Evolutionary conservation across 2,329 filamentous ascomycete genomes (phyloP).

Genomic region (Dothideomycetes sp.): DNA sequence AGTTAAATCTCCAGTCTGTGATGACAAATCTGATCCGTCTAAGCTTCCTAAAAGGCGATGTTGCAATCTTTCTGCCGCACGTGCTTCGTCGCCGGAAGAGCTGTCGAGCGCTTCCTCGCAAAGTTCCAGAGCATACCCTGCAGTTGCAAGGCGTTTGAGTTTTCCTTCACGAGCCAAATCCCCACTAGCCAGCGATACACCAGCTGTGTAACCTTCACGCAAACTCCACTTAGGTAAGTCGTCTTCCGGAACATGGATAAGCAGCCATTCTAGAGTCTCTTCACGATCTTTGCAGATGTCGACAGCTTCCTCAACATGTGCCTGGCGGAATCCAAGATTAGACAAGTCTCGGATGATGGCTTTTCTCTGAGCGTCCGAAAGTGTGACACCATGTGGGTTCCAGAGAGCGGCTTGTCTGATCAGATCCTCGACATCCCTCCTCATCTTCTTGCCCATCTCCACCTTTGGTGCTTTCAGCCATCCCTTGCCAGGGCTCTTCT

Average conservation of each 20-base stretch:
- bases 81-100: slow-evolving; percentile 61
- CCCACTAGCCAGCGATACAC: slow-evolving; percentile 74
- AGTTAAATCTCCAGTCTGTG: slow-evolving; percentile 29
- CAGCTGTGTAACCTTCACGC: slow-evolving; percentile 83
- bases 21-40: slow-evolving; percentile 17
- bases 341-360: slow-evolving; percentile 63
- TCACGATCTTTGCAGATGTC: slow-evolving; percentile 83
- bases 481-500: slow-evolving; percentile 43
- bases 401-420: slow-evolving; percentile 71
- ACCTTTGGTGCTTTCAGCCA: slow-evolving; percentile 84
- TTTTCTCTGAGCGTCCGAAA: slow-evolving; percentile 49
- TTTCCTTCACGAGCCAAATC: slow-evolving; percentile 73
- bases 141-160: slow-evolving; percentile 69
- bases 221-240: slow-evolving; percentile 89
- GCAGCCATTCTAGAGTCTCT: slow-evolving; percentile 88
- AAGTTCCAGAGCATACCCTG: slow-evolving; percentile 78
- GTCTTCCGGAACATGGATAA: slow-evolving; percentile 95
- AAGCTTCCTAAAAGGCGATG: slow-evolving; percentile 46
- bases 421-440: slow-evolving; percentile 68
- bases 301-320: slow-evolving; percentile 80
- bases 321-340: slow-evolving; percentile 76
- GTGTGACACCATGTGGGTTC: slow-evolving; percentile 69
- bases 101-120: slow-evolving; percentile 69
- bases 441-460: slow-evolving; percentile 78
- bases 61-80: slow-evolving; percentile 73